Conservation (phyloP, 345 rosid genomes). For the Eucalyptus erythrocorys region DNA sequence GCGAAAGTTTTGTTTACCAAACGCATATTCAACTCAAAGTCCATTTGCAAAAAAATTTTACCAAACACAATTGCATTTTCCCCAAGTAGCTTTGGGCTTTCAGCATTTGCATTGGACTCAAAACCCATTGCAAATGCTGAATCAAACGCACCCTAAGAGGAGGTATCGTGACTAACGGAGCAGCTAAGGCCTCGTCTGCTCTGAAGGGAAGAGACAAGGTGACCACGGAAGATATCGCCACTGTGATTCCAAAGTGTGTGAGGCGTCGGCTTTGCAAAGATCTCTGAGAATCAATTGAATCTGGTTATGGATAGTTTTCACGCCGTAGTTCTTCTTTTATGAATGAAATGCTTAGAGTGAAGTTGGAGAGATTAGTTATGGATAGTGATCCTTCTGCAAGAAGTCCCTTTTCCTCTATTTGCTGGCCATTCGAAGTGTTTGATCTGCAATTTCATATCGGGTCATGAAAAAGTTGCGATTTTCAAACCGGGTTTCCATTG, state of each 20-base stretch:
- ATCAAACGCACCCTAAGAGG: no score
- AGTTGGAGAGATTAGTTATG: not conserved
- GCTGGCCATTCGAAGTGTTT: not conserved
- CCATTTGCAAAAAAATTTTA: no score
- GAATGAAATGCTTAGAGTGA: not conserved
- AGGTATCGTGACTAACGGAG: constrained; percentile 83
- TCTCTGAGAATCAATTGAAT: constrained; percentile 88
- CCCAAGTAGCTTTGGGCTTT: no score
- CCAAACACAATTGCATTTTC: no score
- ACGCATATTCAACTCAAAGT: no score
- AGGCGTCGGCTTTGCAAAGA: constrained; percentile 92
- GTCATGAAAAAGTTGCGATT: not conserved
- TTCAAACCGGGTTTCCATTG: not conserved
- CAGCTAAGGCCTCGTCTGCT: constrained; percentile 87
- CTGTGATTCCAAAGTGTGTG: constrained; percentile 83
- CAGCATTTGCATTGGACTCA: no score
- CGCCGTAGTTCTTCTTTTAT: not conserved
- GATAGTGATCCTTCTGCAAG: not conserved
- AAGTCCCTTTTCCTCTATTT: not conserved
- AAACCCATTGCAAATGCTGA: no score
- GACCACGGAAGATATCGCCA: constrained; percentile 71
- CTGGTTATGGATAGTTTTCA: no score
- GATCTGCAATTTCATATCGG: not conserved
- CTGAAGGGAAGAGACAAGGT: constrained; percentile 73
- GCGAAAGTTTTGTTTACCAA: no score